Evolutionary conservation across 1,139 yeast species (phyloP), one percentile per base, ranked within the genome.

Genomic region (Candida smagusa): DNA sequence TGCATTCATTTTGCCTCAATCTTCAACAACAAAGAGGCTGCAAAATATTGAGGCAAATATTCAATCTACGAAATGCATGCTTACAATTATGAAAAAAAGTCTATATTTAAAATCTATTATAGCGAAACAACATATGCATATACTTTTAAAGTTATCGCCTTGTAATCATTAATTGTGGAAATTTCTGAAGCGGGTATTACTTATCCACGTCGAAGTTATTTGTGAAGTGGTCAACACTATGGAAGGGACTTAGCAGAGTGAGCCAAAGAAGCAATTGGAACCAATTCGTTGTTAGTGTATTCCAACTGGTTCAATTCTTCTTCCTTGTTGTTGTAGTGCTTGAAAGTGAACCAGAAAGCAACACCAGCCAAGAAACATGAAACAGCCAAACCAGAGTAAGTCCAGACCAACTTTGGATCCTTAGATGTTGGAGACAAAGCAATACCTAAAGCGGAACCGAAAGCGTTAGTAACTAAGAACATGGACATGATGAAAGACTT

Each of bases 371-470:
- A 52, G 54, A 78, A 65, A 51, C 84, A 72, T 13, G 84, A 67
- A 33, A 71, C 63, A 9, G 81, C 82, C 47, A 84, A 68, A 41
- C 84, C 84, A 33, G 78, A 65, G 61, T 77, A 84, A 52, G 74
- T 68, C 85, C 86, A 81, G 33, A 76, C 76, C 52, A 79, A 73
- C 63, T 82, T 78, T 35, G 90, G 90, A 59, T 83, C 78, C 41
- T 62, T 72, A 12, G 86, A 70, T 12, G 80, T 76, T 13, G 88
- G 73, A 12, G 86, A 77, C 43, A 84, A 65, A 7, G 88, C 87
- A 59, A 81, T 80, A 55, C 88, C 89, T 34, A 84, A 55, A 25
- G 88, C 86, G 22, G 88, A 71, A 50, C 90, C 90, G 43, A 77
- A 46, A 11, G 87, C 87, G 48, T 72, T 77, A 31, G 82, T 79